Base-by-base conservation (phyloP, 805 yeast genomes). In the Saccharomycopsis schoenii region DNA sequence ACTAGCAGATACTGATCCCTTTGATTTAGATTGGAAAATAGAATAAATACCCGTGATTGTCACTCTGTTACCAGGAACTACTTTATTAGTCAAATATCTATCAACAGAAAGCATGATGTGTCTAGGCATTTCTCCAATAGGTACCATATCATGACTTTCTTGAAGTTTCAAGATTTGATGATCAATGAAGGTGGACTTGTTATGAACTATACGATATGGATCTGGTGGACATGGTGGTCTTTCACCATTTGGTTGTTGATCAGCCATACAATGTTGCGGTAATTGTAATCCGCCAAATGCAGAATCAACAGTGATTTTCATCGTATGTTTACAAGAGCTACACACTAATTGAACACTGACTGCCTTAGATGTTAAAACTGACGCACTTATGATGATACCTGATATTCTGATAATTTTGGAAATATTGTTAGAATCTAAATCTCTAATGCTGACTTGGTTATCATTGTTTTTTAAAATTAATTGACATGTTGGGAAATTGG, bases 111-210 rank as follows among this genome's bases (percentile, higher is more conserved):
- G 78, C 62, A 89, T 70, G 50, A 94, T 86, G 69, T 94, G 96
- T 67, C 99, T 83, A 9, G 99, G 99, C 90, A 94, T 86, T 75
- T 94, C 99, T 66, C 99, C 99, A 36, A 94, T 96, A 1, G 99
- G 99, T 1, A 94, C 97, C 86, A 89, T 89, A 72, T 94, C 99
- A 12, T 98, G 97, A n/a, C 94, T 80, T 72, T 94, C 99, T 73
- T 94, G 99, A 61, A 94, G 78, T 72, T 94, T 94, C 68, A 94
- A 79, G 37, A 87, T 84, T 74, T 94, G 99, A 71, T 96, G 98
- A 74, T 94, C 98, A 59, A 94, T 86, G 72, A 92, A 94, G n/a
- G 82, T 77, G 1, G 97, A 90, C 69, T 89, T 88, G 71, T 94
- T 98, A 73, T 94, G 99, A 37, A 89, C 91, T 63, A 94, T 88